Evolutionary conservation across 768 basidiomycete species (phyloP), one percentile per base, ranked within the genome.

Genomic region (Termitomyces sp.): DNA sequence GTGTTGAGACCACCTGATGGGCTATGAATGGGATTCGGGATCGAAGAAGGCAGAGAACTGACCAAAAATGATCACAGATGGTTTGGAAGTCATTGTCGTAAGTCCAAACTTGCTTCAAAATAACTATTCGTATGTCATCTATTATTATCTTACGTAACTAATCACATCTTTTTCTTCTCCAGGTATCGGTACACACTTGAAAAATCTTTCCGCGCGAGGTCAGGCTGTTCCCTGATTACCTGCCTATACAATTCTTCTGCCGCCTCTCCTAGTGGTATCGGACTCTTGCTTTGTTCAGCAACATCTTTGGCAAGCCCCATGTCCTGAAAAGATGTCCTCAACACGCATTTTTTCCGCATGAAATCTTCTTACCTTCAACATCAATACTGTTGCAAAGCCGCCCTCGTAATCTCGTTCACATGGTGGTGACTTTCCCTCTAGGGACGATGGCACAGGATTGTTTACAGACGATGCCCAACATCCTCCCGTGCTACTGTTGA

Each of bases 401-500:
- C 92, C 93, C 64, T 91, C 88, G 60, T 89, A 96, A 48, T 87
- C 83, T 46, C 88, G 82, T 72, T 91, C 89, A 68, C 91, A 94
- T 0, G 94, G 94, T 5, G 93, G 88, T 20, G 86, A 84, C 71
- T 86, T 86, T 55, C 79, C 86, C 7, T 84, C 81, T 51, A 94
- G 73, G 15, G 93, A 85, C 20, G 80, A 80, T 7, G 88, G 92
- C 29, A 92, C 92, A 5, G 94, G 94, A 68, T 96, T 96, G 77
- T 96, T 96, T 42, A 89, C 86, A 0, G 87, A 86, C 31, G 88
- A 87, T 15, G 92, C 81, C 92, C 92, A 94, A 69, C 92, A 94
- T 17, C 81, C 79, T 4, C 92, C 93, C 3, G 91, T 92, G 63
- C 88, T 89, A 69, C 82, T 94, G 70, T 95, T 94, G 64, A 96